Percentiles rank a stretch among this genome's conserved stretches.
Conservation (phyloP, 495 filamentous ascomycete genomes). For the Neurospora hispaniola region DNA sequence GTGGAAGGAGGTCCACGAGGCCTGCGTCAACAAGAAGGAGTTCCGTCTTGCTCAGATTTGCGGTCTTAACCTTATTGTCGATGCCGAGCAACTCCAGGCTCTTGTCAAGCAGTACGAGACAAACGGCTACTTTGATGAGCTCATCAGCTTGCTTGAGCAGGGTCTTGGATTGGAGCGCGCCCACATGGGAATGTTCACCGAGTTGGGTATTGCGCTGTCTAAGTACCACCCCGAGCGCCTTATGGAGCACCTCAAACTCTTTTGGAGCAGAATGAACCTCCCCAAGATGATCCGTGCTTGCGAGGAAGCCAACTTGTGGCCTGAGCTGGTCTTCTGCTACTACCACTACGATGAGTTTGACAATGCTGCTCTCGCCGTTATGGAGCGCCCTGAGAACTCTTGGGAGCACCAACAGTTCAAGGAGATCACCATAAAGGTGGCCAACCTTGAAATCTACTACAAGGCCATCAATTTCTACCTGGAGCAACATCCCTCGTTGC, state of each 20-base stretch:
- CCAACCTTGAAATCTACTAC: conserved; percentile 99
- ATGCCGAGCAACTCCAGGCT: conserved; percentile 90
- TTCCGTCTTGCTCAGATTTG: conserved; percentile 99
- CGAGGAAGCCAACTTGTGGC: conserved; percentile 95
- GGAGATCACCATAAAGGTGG: conserved; percentile 95
- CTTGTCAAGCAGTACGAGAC: conserved; percentile 94
- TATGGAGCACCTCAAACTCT: conserved; percentile 98
- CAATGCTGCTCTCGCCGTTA: conserved; percentile 96
- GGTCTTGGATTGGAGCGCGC: conserved; percentile 85
- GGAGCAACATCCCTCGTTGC: conserved; percentile 86
- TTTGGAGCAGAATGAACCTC: conserved; percentile 98
- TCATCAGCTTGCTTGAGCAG: conserved; percentile 88
- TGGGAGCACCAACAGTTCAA: conserved; percentile 99
- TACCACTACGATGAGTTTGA: conserved; percentile 99
- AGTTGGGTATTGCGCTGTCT: conserved; percentile 85
- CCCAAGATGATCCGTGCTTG: conserved; percentile 94
- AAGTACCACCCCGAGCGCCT: conserved; percentile 94
- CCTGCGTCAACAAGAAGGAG: conserved; percentile 96
- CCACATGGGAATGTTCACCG: conserved; percentile 88
- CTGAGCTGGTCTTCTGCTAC: conserved; percentile 96
- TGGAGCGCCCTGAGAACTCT: conserved; percentile 95
- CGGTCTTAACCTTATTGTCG: conserved; percentile 95
- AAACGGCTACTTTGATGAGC: conserved; percentile 96
- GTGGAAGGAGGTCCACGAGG: conserved; percentile 97
- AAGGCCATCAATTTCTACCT: conserved; percentile 96